Evolutionary conservation across 768 basidiomycete genomes (phyloP), one percentile per base, ranked within the genome.

Genomic region (Mycena crocata): DNA sequence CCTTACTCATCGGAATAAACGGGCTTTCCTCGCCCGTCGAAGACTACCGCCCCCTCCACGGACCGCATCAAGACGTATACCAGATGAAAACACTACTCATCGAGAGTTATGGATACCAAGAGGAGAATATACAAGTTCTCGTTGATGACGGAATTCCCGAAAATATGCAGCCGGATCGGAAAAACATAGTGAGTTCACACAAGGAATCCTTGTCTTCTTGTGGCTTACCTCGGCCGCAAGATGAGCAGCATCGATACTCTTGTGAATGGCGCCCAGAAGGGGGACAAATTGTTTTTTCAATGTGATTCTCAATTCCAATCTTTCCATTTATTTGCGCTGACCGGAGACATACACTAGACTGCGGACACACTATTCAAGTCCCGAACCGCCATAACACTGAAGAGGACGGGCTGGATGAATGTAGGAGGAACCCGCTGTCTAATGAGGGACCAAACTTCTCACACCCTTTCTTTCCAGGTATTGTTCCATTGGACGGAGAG

Each of bases 1-100:
- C 69, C 28, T 39, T 70, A 40, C 64, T 70, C 34, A 66, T 70
- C 39, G 69, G 69, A 8, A 70, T 70, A 49, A 69, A 54, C 39
- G 35, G 44, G 17, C 54, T 57, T 6, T 50, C 64, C 9, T 39
- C 64, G 2, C 59, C 68, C 2, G 30, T 17, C n/a, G 39, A 13
- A 17, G 69, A 26, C 21, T 62, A 51, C 24, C 9, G 21, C 13
- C 5, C 34, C 2, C 37, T 70, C 9, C 61, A 48, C 14, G 69
- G 68, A 5, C 64, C 69, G 1, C 69, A 70, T 23, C 50, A 40
- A 26, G 69, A 70, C 51, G 69, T 66, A 17, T 49, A 30, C 15
- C 24, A 63, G 28, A 70, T 66, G 69, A 66, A 60, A 44, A 15
- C 3, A 2, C 64, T 70, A 7, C 61, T 70, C 17, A 19, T 50